Evolutionary conservation across 1,284 basidiomycete species (phyloP).

Genomic region (Microstroma glucosiphilum): DNA sequence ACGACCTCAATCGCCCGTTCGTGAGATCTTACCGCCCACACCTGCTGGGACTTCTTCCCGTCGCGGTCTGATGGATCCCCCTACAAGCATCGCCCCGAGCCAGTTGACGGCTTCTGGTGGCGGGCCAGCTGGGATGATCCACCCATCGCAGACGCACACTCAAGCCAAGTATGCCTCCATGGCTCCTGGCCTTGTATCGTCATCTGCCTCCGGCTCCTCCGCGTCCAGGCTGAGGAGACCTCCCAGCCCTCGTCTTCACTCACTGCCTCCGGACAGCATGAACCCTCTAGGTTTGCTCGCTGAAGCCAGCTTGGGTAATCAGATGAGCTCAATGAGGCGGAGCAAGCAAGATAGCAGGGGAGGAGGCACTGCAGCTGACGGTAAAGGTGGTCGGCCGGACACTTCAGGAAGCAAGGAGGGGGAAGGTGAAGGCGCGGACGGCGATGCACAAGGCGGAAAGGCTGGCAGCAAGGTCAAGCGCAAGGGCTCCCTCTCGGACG

Average conservation of each 20-base stretch:
- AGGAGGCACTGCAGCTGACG: background rate
- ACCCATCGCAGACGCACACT: slow-evolving; percentile 1
- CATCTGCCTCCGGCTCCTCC: background rate
- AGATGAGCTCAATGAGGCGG: slow-evolving; percentile 6
- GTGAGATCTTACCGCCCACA: slow-evolving; percentile 7
- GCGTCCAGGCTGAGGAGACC: slow-evolving; percentile 55
- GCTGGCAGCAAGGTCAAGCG: background rate
- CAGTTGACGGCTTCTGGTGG: background rate
- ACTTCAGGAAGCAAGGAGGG: background rate
- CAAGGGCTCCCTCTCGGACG: background rate
- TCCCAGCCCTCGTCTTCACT: slow-evolving; percentile 59
- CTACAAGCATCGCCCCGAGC: slow-evolving; percentile 3
- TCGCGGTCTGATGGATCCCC: background rate
- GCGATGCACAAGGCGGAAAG: background rate
- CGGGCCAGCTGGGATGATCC: background rate
- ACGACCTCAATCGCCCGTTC: slow-evolving; percentile 22
- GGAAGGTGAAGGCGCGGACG: background rate
- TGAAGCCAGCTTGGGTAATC: slow-evolving; percentile 48
- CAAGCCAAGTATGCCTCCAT: background rate
- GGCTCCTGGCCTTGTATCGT: background rate
- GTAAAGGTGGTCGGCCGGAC: background rate
- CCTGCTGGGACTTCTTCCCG: background rate
- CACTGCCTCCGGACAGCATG: slow-evolving; percentile 53
- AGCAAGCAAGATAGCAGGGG: background rate
- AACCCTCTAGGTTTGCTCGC: slow-evolving; percentile 50